phyloP scores from a whole-genome alignment of 1,284 basidiomycete species.

The Sparassis latifolia region DNA sequence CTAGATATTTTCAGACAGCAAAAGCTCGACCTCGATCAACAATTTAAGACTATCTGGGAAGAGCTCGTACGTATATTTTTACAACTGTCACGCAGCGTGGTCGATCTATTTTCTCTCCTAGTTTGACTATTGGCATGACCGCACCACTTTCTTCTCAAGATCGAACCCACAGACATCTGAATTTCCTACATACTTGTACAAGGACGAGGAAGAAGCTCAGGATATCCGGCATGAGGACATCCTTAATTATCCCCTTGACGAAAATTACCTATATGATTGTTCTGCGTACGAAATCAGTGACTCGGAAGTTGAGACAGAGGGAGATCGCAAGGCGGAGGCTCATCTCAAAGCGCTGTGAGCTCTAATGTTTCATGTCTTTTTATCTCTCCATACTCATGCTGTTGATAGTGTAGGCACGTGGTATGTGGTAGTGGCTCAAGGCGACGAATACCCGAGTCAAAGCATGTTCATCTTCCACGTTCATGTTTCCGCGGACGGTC shows the following conservation, averaged over 20 bases:
- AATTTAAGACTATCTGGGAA: slow-evolving; percentile 6
- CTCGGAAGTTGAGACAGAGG: background rate
- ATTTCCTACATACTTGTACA: slow-evolving; percentile 1
- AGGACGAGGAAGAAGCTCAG: slow-evolving; percentile 3
- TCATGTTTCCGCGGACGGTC: background rate
- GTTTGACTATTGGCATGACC: slow-evolving; percentile 18
- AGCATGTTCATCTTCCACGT: background rate
- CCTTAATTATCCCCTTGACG: slow-evolving; percentile 15
- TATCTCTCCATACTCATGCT: background rate
- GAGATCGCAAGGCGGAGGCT: background rate
- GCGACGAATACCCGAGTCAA: background rate
- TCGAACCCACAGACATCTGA: slow-evolving; percentile 9
- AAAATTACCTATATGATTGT: slow-evolving; percentile 8
- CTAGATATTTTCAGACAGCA: slow-evolving; percentile 18
- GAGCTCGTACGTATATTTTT: slow-evolving; percentile 11
- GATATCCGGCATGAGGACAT: slow-evolving; percentile 4
- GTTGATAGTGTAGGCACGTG: background rate
- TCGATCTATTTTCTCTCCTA: slow-evolving; percentile 1
- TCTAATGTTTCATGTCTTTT: background rate
- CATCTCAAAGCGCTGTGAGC: slow-evolving; percentile 1
- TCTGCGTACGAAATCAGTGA: background rate
- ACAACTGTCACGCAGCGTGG: slow-evolving; percentile 5
- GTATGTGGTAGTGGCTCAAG: background rate
- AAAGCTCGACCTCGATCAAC: slow-evolving; percentile 11
- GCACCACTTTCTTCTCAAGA: slow-evolving; percentile 12